phyloP scores from a whole-genome alignment of 352 stramenopile species.

The Globisporangium nagaii region DNA sequence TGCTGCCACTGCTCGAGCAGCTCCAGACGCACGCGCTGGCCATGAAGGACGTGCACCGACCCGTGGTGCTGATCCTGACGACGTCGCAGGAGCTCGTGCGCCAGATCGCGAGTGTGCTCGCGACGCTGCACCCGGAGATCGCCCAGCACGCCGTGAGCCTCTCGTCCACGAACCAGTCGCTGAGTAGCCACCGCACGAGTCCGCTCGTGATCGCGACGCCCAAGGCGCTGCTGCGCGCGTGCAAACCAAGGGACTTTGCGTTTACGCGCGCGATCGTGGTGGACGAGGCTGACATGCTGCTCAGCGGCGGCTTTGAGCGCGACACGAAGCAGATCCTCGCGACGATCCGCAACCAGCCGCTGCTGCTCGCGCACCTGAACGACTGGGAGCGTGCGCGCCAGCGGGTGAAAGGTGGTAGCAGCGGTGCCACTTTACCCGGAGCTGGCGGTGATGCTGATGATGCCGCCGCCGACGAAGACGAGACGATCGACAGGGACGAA shows the following conservation, averaged over 20 bases:
- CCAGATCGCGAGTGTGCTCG: conserved; percentile 54
- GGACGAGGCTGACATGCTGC: conserved; percentile 80
- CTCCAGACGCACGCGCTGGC: conserved; percentile 28
- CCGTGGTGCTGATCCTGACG: conserved; percentile 72
- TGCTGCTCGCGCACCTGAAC: conserved; percentile 43
- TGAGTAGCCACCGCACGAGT: conserved; percentile 28
- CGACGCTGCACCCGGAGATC: conserved; percentile 33
- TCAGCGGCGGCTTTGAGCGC: conserved; percentile 64
- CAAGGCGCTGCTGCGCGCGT: conserved; percentile 52
- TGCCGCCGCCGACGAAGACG: conserved; percentile 10
- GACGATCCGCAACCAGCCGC: conserved; percentile 74
- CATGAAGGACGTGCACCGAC: conserved; percentile 32
- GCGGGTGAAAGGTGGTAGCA: background rate
- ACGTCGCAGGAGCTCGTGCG: conserved; percentile 84
- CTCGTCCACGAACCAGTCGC: conserved; percentile 48
- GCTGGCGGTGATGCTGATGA: conserved; percentile 6
- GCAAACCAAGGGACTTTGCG: conserved; percentile 62
- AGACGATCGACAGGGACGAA: conserved; percentile 14
- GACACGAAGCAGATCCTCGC: conserved; percentile 80
- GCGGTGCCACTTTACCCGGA: background rate
- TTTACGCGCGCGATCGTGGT: conserved; percentile 72
- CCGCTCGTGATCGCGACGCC: conserved; percentile 64
- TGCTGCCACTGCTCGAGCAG: conserved; percentile 88
- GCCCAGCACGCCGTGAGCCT: conserved; percentile 29
- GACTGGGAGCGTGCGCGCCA: conserved; percentile 12